Percentiles rank a stretch among this genome's conserved stretches.
These are phyloP conservation scores for Apiospora marii DNA, from an alignment of 2,329 filamentous ascomycete species.

Conservation along the genomic window DNA sequence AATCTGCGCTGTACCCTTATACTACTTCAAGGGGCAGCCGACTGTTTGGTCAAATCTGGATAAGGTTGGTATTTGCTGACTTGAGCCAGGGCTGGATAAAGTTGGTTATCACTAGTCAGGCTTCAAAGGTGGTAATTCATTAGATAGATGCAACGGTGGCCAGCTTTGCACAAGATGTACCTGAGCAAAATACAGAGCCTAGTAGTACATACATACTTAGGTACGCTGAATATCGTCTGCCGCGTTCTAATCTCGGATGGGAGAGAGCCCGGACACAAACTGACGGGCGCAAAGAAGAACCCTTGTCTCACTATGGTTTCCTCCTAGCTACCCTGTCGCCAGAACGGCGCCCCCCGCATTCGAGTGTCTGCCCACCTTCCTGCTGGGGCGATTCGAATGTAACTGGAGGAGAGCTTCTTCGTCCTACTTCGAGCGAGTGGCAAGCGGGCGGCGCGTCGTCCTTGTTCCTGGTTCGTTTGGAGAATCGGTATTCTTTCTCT, in stretches of 20 bases:
- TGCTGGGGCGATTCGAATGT: not conserved
- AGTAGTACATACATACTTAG: too few relatives aligned
- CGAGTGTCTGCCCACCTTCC: slow-evolving; percentile 9
- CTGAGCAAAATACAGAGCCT: too few relatives aligned
- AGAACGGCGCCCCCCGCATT: not conserved
- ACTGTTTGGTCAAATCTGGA: not conserved
- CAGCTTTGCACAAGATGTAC: not conserved
- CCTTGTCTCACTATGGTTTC: slow-evolving; percentile 20
- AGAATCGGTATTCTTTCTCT: not conserved
- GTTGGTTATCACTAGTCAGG: not conserved
- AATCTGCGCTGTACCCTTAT: not conserved
- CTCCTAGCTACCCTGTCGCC: not conserved
- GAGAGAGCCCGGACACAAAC: not conserved
- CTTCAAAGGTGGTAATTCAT: not conserved
- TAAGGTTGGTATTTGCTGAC: not conserved
- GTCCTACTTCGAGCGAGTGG: not conserved
- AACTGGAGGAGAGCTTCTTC: not conserved
- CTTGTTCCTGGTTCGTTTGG: not conserved
- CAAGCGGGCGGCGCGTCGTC: not conserved
- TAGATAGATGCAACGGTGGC: not conserved
- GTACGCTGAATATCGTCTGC: not conserved
- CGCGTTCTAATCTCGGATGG: not conserved
- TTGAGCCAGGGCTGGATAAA: not conserved
- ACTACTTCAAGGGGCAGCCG: not conserved
- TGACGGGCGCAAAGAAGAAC: not conserved